Evolutionary conservation across 2,329 filamentous ascomycete genomes (phyloP).

Genomic region (Paecilomyces niveus): DNA sequence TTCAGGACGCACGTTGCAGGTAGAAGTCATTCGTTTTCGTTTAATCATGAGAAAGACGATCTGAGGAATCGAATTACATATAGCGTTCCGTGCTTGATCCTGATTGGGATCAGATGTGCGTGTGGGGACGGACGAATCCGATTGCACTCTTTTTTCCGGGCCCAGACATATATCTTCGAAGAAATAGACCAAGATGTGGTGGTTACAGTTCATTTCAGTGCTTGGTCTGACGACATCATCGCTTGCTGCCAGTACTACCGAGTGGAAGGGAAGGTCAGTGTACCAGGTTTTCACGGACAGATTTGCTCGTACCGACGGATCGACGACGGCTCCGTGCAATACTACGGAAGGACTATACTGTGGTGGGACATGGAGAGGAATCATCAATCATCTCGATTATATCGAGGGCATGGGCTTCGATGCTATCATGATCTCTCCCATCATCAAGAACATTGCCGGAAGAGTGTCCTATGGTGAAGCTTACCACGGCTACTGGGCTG

Average conservation of each 20-base stretch:
- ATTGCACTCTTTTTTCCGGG: not conserved
- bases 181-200: not conserved
- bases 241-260: slow-evolving; percentile 17
- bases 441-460: slow-evolving; percentile 33
- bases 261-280: slow-evolving; percentile 37
- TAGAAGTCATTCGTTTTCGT: not conserved
- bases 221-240: slow-evolving; percentile 1
- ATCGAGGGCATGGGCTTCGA: slow-evolving; percentile 45
- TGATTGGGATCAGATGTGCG: not conserved
- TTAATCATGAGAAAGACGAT: not conserved
- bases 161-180: not conserved
- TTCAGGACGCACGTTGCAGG: not conserved
- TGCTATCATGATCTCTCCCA: slow-evolving; percentile 38
- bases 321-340: slow-evolving; percentile 24
- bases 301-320: slow-evolving; percentile 37
- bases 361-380: slow-evolving; percentile 45
- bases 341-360: slow-evolving; percentile 35
- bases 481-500: slow-evolving; percentile 47
- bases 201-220: not conserved
- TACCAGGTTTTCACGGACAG: slow-evolving; percentile 44
- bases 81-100: not conserved
- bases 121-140: not conserved
- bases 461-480: slow-evolving; percentile 35
- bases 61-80: not conserved
- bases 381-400: slow-evolving; percentile 44